phyloP scores from a whole-genome alignment of 805 yeast genomes.

The Maudiozyma pseudohumilis region DNA sequence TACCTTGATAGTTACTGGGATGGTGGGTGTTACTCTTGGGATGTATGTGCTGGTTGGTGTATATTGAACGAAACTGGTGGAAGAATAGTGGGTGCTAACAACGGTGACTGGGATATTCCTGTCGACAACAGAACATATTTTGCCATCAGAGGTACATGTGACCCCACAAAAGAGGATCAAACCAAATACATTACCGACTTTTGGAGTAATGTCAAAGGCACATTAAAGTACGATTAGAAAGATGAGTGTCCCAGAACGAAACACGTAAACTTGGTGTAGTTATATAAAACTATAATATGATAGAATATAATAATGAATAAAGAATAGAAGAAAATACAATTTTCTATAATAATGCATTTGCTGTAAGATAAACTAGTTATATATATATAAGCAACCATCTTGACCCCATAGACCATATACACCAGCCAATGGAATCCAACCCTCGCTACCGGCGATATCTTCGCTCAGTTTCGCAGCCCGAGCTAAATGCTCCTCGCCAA shows the following conservation, averaged over 20 bases:
- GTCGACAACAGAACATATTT: constrained; percentile 45
- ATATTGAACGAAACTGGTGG: constrained; percentile 55
- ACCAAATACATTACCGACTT: constrained; percentile 39
- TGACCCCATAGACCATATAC: constrained; percentile 52
- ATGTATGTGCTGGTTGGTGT: constrained; percentile 63
- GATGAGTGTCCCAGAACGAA: background rate
- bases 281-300: background rate
- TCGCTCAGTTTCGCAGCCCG: constrained; percentile 26
- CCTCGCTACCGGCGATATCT: constrained; percentile 35
- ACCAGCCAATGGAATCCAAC: constrained; percentile 43
- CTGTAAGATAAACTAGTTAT: constrained; percentile 13
- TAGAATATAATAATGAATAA: background rate
- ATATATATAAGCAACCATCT: constrained; percentile 63
- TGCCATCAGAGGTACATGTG: constrained; percentile 42
- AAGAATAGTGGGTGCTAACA: constrained; percentile 43
- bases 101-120: constrained; percentile 38
- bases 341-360: too few species aligned
- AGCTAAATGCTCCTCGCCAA: constrained; percentile 23
- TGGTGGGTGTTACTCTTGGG: constrained; percentile 65
- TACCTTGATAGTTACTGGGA: constrained; percentile 56
- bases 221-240: constrained; percentile 31
- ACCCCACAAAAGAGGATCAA: constrained; percentile 28
- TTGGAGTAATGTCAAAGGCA: constrained; percentile 43
- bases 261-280: background rate
- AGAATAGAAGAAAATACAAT: background rate